Conservation (phyloP, 345 rosid species). For the Carallia brachiata region DNA sequence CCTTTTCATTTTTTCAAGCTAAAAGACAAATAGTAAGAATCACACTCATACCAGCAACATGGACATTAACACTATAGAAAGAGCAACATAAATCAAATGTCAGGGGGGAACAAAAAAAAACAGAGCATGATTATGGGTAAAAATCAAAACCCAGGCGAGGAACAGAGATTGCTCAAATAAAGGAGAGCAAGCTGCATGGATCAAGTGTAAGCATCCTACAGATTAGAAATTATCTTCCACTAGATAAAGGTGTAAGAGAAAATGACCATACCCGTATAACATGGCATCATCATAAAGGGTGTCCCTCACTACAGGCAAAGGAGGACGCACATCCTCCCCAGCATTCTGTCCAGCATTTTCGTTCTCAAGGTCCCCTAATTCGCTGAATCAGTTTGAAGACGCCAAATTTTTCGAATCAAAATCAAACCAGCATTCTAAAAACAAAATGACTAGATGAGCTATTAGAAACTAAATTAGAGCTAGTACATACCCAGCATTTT, state of each 20-base stretch:
- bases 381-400: slow-evolving; percentile 35
- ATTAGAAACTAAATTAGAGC: background rate
- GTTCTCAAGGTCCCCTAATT: slow-evolving; percentile 32
- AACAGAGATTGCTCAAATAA: background rate
- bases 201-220: background rate
- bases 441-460: background rate
- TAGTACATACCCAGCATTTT: slow-evolving; percentile 42
- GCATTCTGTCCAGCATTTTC: slow-evolving; percentile 37
- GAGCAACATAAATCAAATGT: no score
- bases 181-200: background rate
- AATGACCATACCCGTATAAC: slow-evolving; percentile 51
- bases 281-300: slow-evolving; percentile 81
- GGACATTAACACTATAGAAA: no score
- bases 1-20: background rate
- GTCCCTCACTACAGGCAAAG: slow-evolving; percentile 92
- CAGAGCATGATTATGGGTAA: no score
- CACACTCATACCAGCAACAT: no score
- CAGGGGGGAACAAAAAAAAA: no score
- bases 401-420: slow-evolving; percentile 10
- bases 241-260: background rate
- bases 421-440: background rate
- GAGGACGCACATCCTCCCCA: slow-evolving; percentile 84
- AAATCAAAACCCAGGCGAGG: background rate
- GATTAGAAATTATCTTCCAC: background rate
- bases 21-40: no score